These are phyloP conservation scores for Akanthomyces lecanii DNA, from an alignment of 2,329 filamentous ascomycete species.

Conservation along the genomic window DNA sequence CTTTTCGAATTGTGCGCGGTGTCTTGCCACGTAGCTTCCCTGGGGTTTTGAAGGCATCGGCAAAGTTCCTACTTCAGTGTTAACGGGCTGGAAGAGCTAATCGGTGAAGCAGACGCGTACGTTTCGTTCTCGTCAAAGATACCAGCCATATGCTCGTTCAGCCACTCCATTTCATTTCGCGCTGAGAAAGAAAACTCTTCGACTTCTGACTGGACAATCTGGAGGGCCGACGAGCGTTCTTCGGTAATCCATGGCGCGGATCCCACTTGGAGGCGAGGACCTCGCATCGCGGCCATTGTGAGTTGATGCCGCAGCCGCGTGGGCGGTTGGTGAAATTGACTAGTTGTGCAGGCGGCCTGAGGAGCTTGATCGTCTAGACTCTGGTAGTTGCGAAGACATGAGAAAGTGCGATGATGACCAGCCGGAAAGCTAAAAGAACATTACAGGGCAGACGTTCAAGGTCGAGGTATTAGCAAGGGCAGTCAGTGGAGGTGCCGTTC, in stretches of 20 bases:
- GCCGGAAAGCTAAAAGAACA: not conserved
- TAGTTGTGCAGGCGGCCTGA: not conserved
- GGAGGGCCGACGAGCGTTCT: slow-evolving; percentile 73
- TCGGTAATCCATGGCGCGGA: slow-evolving; percentile 80
- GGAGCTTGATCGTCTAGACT: not conserved
- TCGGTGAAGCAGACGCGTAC: slow-evolving; percentile 45
- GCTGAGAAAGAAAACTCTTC: slow-evolving; percentile 93
- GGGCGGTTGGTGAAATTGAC: not conserved
- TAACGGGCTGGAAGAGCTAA: slow-evolving; percentile 24
- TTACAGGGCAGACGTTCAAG: not conserved
- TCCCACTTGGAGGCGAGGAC: slow-evolving; percentile 66
- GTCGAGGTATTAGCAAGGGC: slow-evolving; percentile 1
- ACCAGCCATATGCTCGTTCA: slow-evolving; percentile 97
- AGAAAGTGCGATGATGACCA: not conserved
- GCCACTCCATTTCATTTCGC: slow-evolving; percentile 92
- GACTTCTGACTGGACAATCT: slow-evolving; percentile 74
- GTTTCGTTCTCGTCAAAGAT: slow-evolving; percentile 84
- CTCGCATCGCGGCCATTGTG: slow-evolving; percentile 44
- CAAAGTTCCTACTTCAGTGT: slow-evolving; percentile 63
- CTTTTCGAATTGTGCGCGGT: slow-evolving; percentile 65
- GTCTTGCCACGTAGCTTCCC: slow-evolving; percentile 80
- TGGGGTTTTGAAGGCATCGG: slow-evolving; percentile 94
- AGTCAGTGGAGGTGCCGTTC: slow-evolving; percentile 11
- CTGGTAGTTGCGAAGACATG: not conserved
- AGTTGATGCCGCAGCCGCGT: slow-evolving; percentile 15